Conservation (phyloP, 495 filamentous ascomycete species). For the Neurospora tetrasperma region DNA sequence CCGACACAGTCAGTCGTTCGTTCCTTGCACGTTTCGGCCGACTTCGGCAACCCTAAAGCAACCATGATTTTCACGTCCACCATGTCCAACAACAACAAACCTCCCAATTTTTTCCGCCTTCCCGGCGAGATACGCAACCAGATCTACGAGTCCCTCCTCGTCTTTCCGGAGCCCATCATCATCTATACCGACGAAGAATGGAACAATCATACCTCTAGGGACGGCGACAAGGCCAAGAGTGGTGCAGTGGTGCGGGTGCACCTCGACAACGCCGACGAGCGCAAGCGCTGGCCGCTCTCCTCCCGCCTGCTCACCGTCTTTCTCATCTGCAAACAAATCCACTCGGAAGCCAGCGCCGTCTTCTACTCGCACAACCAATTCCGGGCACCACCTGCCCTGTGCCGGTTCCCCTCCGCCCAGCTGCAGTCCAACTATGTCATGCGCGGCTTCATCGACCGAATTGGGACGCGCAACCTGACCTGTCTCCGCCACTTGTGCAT, state of each 20-base stretch:
- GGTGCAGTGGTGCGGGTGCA: background rate
- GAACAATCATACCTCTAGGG: background rate
- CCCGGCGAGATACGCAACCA: conserved; percentile 16
- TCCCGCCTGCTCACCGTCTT: conserved; percentile 5
- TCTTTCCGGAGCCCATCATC: conserved; percentile 1
- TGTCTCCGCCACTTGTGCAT: conserved; percentile 3
- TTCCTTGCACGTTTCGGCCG: background rate
- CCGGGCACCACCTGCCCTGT: background rate
- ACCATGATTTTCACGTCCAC: background rate
- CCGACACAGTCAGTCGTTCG: background rate
- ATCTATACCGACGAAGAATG: background rate
- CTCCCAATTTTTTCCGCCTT: background rate
- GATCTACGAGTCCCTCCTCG: conserved; percentile 10
- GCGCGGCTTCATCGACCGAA: conserved; percentile 13
- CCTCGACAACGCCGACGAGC: background rate
- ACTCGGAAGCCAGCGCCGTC: conserved; percentile 7
- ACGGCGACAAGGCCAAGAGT: background rate
- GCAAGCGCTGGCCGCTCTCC: conserved; percentile 3
- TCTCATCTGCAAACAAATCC: conserved; percentile 5
- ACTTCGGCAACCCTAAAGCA: background rate
- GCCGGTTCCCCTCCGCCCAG: conserved; percentile 1
- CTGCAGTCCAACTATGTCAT: conserved; percentile 10
- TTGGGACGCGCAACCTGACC: conserved; percentile 4
- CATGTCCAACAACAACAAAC: background rate
- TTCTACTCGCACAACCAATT: conserved; percentile 12